phyloP scores from a whole-genome alignment of 495 filamentous ascomycete genomes.

The Hypoxylon rickii region DNA sequence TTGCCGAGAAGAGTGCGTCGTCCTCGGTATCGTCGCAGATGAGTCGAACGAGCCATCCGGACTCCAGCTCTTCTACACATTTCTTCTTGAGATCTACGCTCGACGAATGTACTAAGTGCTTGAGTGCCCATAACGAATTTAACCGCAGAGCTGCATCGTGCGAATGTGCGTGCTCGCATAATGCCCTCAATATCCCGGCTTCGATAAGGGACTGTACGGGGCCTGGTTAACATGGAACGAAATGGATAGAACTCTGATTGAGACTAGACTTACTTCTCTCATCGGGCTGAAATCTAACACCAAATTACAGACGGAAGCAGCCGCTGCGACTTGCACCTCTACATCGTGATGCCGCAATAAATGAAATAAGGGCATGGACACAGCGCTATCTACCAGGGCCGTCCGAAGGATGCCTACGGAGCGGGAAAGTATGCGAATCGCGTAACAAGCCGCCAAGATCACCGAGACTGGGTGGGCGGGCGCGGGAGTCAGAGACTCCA shows the following conservation, averaged over 20 bases:
- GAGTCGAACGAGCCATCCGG: slow-evolving; percentile 78
- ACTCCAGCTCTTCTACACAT: slow-evolving; percentile 74
- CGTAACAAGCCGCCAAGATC: slow-evolving; percentile 83
- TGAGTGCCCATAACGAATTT: slow-evolving; percentile 89
- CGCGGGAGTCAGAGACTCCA: slow-evolving; percentile 75
- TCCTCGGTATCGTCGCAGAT: slow-evolving; percentile 66
- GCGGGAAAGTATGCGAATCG: slow-evolving; percentile 75
- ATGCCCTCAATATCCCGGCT: slow-evolving; percentile 71
- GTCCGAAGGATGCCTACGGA: slow-evolving; percentile 85
- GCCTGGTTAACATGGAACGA: slow-evolving; percentile 25
- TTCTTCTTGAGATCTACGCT: slow-evolving; percentile 71
- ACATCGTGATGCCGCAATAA: slow-evolving; percentile 76
- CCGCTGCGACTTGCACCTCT: slow-evolving; percentile 84
- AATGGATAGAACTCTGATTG: not conserved
- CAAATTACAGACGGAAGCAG: slow-evolving; percentile 79
- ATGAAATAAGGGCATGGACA: slow-evolving; percentile 76
- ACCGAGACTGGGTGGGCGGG: slow-evolving; percentile 61
- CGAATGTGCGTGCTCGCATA: slow-evolving; percentile 85
- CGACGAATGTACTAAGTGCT: slow-evolving; percentile 76
- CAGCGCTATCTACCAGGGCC: slow-evolving; percentile 80
- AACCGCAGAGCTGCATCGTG: slow-evolving; percentile 71
- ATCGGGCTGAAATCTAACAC: slow-evolving; percentile 87
- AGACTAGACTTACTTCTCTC: slow-evolving; percentile 66
- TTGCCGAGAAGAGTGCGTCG: slow-evolving; percentile 46
- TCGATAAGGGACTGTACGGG: slow-evolving; percentile 68